Evolutionary conservation across 208 protist species (phyloP), one percentile per base, ranked within the genome.

Genomic region (Trichomonas gallinae): DNA sequence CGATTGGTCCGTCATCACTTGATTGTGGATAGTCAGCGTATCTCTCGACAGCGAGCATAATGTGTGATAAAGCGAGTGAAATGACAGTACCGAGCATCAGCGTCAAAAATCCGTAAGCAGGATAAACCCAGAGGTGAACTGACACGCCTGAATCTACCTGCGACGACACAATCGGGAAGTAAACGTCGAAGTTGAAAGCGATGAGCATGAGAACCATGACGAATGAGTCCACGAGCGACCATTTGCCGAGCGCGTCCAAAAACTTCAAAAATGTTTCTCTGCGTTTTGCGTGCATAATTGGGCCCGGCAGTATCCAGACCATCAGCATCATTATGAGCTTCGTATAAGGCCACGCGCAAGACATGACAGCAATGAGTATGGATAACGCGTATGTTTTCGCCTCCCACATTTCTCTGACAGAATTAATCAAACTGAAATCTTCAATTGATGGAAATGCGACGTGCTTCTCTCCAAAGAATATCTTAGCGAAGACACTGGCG

Each of bases 331-430:
- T 88, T n/a, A 98, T n/a, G 11, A 99, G 97, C 97, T 99, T 99
- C 49, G 98, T 87, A 97, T 99, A 99, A 0, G 99, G 98, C 97
- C 99, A 99, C 31, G 98, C 91, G 8, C 98, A 98, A n/a, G 98
- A 98, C 97, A 99, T 98, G 13, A 99, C 1, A 15, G 98, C 97
- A 21, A 99, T 98, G 63, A 98, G 97, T 6, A 99, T 81, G 10
- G 98, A 98, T 40, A 99, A 98, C 0, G 97, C 97, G 26, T 98
- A 97, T 81, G 98, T 97, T 13, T 98, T 97, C 1, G 98, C 98
- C 0, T 97, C 11, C 98, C 98, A 99, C 97, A 99, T 97, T 44
- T 99, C 98, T 2, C 15, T 46, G 11, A 98, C 98, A 26, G 98
- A 98, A 96, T 98, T 98, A 72, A 96, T 91, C 49, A 99, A 97